Conservation (phyloP, 2,329 filamentous ascomycete genomes). For the Clonostachys rosea region DNA sequence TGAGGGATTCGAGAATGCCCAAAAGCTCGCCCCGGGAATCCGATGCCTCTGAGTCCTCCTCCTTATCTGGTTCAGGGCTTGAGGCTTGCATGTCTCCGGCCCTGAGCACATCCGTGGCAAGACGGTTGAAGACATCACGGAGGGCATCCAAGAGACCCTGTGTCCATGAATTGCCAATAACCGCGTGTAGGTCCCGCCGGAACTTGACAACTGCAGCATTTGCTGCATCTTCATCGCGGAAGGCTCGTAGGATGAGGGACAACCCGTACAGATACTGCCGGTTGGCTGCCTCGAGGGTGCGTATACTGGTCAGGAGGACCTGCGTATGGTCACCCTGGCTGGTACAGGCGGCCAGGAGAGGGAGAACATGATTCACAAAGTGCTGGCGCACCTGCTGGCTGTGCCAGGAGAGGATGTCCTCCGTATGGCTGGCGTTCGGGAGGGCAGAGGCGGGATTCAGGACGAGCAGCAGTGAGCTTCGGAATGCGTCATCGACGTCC, state of each 20-base stretch:
- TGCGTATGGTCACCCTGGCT: conserved; percentile 34
- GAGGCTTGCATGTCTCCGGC: conserved; percentile 2
- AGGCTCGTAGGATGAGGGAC: conserved; percentile 42
- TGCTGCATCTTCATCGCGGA: conserved; percentile 28
- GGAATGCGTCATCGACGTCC: conserved; percentile 38
- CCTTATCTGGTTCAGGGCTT: conserved; percentile 7
- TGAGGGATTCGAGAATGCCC: conserved; percentile 52
- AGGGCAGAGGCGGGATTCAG: conserved; percentile 39
- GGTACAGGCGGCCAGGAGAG: conserved; percentile 44
- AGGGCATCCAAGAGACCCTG: conserved; percentile 48
- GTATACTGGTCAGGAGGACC: conserved; percentile 46
- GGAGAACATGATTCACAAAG: conserved; percentile 55
- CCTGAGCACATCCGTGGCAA: conserved; percentile 45
- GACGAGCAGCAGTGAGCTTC: conserved; percentile 47
- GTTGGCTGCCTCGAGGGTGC: conserved; percentile 55
- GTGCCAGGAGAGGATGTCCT: conserved; percentile 57
- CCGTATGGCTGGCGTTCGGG: conserved; percentile 45
- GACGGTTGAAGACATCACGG: conserved; percentile 44
- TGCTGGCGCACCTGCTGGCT: conserved; percentile 56
- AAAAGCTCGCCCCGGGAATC: conserved; percentile 46
- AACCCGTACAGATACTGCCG: conserved; percentile 53
- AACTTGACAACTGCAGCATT: conserved; percentile 43
- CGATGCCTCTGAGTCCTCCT: conserved; percentile 18
- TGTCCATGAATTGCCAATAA: conserved; percentile 60
- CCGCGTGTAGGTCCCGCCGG: conserved; percentile 55